Conservation (phyloP, 305 asterid species). For the Coffea humblotiana region DNA sequence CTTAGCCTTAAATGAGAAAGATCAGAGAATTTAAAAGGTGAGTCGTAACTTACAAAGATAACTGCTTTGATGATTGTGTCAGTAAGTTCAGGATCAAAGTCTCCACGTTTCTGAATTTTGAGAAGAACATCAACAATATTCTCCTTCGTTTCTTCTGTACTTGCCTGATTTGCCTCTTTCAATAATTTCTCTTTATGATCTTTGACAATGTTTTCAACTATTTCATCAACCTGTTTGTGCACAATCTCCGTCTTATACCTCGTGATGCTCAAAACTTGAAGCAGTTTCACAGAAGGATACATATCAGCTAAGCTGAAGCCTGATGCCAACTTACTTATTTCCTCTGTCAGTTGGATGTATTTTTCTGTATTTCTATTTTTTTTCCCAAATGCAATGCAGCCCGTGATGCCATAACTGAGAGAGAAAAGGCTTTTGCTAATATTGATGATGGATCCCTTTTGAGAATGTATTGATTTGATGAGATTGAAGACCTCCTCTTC, state of each 20-base stretch:
- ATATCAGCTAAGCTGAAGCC: too few species aligned
- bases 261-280: not conserved
- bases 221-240: not conserved
- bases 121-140: constrained; percentile 1
- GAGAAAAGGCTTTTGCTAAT: not conserved
- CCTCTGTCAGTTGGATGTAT: not conserved
- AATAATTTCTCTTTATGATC: not conserved
- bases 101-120: not conserved
- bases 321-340: not conserved
- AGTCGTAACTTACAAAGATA: not conserved
- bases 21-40: not conserved
- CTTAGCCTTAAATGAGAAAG: too few species aligned
- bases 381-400: not conserved
- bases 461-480: too few species aligned
- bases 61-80: not conserved
- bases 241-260: not conserved
- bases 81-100: not conserved
- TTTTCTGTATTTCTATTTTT: not conserved
- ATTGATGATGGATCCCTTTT: too few species aligned
- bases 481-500: too few species aligned
- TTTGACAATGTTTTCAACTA: not conserved
- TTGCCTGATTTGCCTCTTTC: not conserved
- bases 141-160: not conserved
- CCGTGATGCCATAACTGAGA: not conserved
- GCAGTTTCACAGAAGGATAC: not conserved